Evolutionary conservation across 345 rosid species (phyloP).

Genomic region (Hevea brasiliensis): DNA sequence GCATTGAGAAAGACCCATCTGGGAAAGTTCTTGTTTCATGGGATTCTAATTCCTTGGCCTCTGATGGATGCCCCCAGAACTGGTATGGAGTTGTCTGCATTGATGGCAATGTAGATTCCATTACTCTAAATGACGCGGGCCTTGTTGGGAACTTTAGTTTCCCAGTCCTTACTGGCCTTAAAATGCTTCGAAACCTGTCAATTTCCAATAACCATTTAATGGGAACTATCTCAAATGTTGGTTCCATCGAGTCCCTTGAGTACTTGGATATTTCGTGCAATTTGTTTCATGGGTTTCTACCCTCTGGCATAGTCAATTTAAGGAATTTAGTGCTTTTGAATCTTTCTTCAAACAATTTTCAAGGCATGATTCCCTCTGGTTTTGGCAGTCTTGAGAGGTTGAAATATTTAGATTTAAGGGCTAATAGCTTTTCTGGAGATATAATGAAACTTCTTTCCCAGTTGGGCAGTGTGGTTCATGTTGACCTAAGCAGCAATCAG

Average conservation of each 20-base stretch:
- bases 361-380: conserved; percentile 55
- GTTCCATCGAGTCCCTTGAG: conserved; percentile 51
- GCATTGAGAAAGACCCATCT: conserved; percentile 57
- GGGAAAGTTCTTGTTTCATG: conserved; percentile 61
- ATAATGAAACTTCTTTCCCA: conserved; percentile 58
- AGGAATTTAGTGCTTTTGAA: conserved; percentile 50
- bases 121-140: conserved; percentile 58
- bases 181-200: conserved; percentile 62
- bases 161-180: conserved; percentile 47
- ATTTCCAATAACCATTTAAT: conserved; percentile 57
- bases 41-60: conserved; percentile 57
- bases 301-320: conserved; percentile 42
- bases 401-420: conserved; percentile 61
- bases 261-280: conserved; percentile 59
- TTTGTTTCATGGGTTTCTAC: conserved; percentile 54
- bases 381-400: conserved; percentile 47
- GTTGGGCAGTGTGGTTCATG: conserved; percentile 47
- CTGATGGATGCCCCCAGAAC: conserved; percentile 67
- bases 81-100: conserved; percentile 78
- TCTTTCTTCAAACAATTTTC: conserved; percentile 55
- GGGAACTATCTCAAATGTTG: conserved; percentile 68
- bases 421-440: conserved; percentile 68
- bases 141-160: conserved; percentile 71
- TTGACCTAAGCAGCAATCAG: conserved; percentile 67
- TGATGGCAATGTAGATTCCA: conserved; percentile 58